phyloP scores from a whole-genome alignment of 306 rosid species.

The Coriaria nepalensis region DNA sequence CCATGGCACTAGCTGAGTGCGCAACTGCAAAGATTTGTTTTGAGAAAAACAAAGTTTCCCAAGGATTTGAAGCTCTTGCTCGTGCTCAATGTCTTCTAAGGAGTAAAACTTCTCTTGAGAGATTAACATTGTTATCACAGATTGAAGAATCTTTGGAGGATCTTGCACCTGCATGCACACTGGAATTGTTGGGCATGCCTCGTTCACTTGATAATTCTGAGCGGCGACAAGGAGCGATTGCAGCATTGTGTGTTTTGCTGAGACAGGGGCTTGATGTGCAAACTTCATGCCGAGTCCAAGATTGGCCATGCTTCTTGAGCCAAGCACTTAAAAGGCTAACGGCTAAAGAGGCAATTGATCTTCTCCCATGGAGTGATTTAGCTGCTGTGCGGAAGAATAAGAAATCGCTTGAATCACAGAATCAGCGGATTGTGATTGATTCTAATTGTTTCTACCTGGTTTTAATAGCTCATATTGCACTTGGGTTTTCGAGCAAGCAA shows the following conservation, averaged over 20 bases:
- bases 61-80: slow-evolving; percentile 98
- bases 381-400: slow-evolving; percentile 70
- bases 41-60: slow-evolving; percentile 84
- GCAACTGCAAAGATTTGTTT: slow-evolving; percentile 78
- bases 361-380: slow-evolving; percentile 83
- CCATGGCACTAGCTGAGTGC: slow-evolving; percentile 98
- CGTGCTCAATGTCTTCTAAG: slow-evolving; percentile 85
- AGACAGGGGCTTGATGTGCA: slow-evolving; percentile 95
- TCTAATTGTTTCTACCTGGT: slow-evolving; percentile 61
- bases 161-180: slow-evolving; percentile 93
- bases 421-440: slow-evolving; percentile 76
- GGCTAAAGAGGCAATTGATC: slow-evolving; percentile 81
- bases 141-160: slow-evolving; percentile 98
- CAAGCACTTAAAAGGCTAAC: slow-evolving; percentile 61
- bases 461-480: slow-evolving; percentile 69
- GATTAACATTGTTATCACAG: slow-evolving; percentile 68
- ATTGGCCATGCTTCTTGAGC: slow-evolving; percentile 86
- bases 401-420: slow-evolving; percentile 88
- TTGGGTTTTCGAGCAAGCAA: slow-evolving; percentile 80
- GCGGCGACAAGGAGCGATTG: slow-evolving; percentile 80
- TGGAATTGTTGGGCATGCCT: slow-evolving; percentile 74
- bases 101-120: slow-evolving; percentile 67
- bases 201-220: slow-evolving; percentile 58
- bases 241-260: slow-evolving; percentile 82
- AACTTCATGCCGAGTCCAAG: slow-evolving; percentile 70